Conservation (phyloP, 2,329 filamentous ascomycete species). For the Pyricularia grisea region DNA sequence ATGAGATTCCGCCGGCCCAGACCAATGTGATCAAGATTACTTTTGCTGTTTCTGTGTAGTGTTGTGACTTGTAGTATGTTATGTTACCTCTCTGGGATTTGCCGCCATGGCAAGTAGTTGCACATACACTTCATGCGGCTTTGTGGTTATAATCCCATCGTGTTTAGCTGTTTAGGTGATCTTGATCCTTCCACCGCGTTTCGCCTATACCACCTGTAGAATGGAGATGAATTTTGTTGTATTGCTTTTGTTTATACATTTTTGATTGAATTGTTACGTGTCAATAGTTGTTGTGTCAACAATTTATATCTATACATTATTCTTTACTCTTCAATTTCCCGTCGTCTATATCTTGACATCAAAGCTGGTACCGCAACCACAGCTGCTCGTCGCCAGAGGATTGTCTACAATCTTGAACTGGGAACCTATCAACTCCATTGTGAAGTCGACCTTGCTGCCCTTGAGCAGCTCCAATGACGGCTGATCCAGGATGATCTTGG, state of each 20-base stretch:
- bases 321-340: not conserved
- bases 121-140: too few species aligned
- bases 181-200: too few species aligned
- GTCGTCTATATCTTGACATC: slow-evolving; percentile 63
- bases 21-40: slow-evolving; percentile 12
- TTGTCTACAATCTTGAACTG: slow-evolving; percentile 98
- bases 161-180: too few species aligned
- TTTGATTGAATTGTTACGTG: not conserved
- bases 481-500: slow-evolving; percentile 86
- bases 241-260: too few species aligned
- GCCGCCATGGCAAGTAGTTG: too few species aligned
- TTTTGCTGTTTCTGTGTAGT: not conserved
- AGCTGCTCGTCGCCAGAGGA: slow-evolving; percentile 83
- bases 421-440: slow-evolving; percentile 77
- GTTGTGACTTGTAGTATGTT: not conserved
- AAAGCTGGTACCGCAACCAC: slow-evolving; percentile 95
- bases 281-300: too few species aligned
- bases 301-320: not conserved
- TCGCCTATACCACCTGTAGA: too few species aligned
- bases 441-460: slow-evolving; percentile 93
- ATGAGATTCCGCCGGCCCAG: slow-evolving; percentile 4
- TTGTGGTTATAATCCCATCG: too few species aligned
- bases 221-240: too few species aligned
- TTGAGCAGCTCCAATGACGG: slow-evolving; percentile 80
- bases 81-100: not conserved